These are phyloP conservation scores for Calonectria crousiana DNA, from an alignment of 2,329 filamentous ascomycete species.

Conservation along the genomic window DNA sequence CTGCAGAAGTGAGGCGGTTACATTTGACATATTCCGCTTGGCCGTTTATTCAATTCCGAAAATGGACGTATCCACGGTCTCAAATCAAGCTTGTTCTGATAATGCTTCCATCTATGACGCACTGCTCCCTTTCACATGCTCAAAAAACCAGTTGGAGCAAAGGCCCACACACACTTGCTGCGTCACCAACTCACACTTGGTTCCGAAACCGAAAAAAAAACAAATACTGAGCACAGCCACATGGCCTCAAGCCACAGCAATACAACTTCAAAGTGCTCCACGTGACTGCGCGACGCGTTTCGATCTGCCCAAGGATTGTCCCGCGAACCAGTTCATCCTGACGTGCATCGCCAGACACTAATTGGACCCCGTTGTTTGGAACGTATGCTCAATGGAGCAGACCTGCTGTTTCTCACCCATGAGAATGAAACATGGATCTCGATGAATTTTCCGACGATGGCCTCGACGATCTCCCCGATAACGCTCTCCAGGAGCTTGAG, in stretches of 20 bases:
- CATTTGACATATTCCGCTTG: background rate
- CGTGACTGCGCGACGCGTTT: constrained; percentile 48
- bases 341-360: background rate
- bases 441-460: constrained; percentile 75
- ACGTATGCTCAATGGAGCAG: constrained; percentile 39
- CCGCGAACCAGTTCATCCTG: constrained; percentile 22
- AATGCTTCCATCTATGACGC: constrained; percentile 38
- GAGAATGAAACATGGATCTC: constrained; percentile 51
- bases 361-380: constrained; percentile 2
- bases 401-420: constrained; percentile 21
- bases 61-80: background rate
- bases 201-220: background rate
- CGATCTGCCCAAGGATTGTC: background rate
- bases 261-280: constrained; percentile 24
- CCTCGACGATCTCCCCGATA: constrained; percentile 70
- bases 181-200: constrained; percentile 5
- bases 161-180: constrained; percentile 26
- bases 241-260: constrained; percentile 28
- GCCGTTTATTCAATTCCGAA: background rate
- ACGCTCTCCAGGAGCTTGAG: constrained; percentile 72
- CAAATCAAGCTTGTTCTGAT: constrained; percentile 13
- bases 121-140: constrained; percentile 42
- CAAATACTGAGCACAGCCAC: background rate
- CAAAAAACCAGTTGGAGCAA: constrained; percentile 5
- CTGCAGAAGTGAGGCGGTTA: background rate